Percentiles rank a stretch among this genome's conserved stretches.
phyloP scores from a whole-genome alignment of 108 stramenopile species.

The Conticribra guillardii region DNA sequence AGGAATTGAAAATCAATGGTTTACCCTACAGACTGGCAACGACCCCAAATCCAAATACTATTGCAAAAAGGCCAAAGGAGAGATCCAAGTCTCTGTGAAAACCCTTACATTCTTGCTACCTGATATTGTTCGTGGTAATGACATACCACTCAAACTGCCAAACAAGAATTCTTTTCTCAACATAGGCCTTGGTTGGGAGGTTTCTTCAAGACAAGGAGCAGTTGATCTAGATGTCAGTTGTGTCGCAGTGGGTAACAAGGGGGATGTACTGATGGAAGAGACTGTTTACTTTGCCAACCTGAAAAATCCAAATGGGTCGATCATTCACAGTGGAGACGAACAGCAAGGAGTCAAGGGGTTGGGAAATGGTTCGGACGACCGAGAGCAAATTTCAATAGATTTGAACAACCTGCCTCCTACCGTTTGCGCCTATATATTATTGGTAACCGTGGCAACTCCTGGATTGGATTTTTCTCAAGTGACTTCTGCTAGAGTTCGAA shows the following conservation, averaged over 20 bases:
- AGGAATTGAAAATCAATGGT: conserved; percentile 19
- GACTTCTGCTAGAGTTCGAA: conserved; percentile 41
- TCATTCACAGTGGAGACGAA: conserved; percentile 51
- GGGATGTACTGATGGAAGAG: conserved; percentile 45
- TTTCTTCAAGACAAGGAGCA: conserved; percentile 12
- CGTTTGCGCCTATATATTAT: conserved; percentile 43
- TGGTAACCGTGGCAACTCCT: conserved; percentile 57
- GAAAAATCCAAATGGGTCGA: conserved; percentile 56
- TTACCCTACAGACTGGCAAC: conserved; percentile 15
- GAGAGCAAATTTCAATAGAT: conserved; percentile 47
- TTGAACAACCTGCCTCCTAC: conserved; percentile 33
- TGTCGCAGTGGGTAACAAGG: conserved; percentile 44
- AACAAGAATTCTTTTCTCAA: conserved; percentile 26
- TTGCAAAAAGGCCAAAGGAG: conserved; percentile 30
- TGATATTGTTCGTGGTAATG: conserved; percentile 22
- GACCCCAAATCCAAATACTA: conserved; percentile 17
- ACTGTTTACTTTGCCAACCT: conserved; percentile 58
- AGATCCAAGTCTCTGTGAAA: conserved; percentile 27
- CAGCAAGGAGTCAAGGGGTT: conserved; percentile 25
- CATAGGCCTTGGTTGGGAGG: conserved; percentile 55
- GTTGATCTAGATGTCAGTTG: conserved; percentile 55
- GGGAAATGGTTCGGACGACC: conserved; percentile 30
- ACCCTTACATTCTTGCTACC: conserved; percentile 15
- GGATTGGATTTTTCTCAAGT: conserved; percentile 41
- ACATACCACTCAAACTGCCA: conserved; percentile 22